Conservation (phyloP, 2,329 filamentous ascomycete species). For the Monilinia fructicola region DNA sequence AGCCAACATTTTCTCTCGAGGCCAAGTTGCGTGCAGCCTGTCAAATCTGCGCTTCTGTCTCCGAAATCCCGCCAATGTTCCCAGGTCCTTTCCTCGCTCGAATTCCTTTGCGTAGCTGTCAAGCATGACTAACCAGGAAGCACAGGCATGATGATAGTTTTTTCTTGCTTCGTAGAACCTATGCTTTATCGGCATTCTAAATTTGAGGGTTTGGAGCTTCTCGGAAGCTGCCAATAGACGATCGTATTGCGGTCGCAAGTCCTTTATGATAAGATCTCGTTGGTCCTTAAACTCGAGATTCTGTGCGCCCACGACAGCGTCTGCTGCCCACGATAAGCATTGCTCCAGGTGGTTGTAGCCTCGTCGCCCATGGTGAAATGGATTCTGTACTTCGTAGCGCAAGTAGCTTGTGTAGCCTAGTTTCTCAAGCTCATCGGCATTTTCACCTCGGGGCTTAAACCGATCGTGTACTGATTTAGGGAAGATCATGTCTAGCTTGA, state of each 20-base stretch:
- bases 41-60: slow-evolving; percentile 4
- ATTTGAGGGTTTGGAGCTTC: neutral
- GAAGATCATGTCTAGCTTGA: neutral
- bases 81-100: neutral
- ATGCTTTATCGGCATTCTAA: neutral
- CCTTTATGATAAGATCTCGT: neutral
- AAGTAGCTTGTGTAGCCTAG: neutral
- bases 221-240: neutral
- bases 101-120: neutral
- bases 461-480: neutral
- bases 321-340: neutral
- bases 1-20: neutral
- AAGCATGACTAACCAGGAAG: neutral
- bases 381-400: neutral
- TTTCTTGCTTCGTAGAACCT: neutral
- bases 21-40: neutral
- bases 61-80: neutral
- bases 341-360: neutral
- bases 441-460: neutral
- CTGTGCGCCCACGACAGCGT: neutral
- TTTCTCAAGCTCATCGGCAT: neutral
- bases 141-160: neutral
- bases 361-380: neutral
- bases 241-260: neutral
- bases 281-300: neutral